These are phyloP conservation scores for Phytopythium aichiense DNA, from an alignment of 352 stramenopile genomes.

Conservation along the genomic window DNA sequence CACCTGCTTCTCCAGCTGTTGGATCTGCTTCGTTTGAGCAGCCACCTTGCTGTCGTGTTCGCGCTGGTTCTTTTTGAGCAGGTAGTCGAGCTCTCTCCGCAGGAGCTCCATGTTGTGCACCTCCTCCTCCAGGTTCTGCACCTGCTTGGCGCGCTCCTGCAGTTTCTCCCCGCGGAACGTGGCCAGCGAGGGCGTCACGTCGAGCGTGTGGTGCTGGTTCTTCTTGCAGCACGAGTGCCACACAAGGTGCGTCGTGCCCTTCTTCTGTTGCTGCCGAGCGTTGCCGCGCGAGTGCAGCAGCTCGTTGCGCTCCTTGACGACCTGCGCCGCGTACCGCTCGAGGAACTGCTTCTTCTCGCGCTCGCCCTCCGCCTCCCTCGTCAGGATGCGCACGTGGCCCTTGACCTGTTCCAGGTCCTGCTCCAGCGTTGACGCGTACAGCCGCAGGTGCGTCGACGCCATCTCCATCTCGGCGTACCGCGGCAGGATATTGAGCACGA, in stretches of 20 bases:
- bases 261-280: slow-evolving; percentile 33
- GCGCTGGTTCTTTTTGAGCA: slow-evolving; percentile 69
- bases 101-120: slow-evolving; percentile 57
- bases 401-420: slow-evolving; percentile 76
- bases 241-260: slow-evolving; percentile 42
- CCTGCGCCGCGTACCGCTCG: slow-evolving; percentile 71
- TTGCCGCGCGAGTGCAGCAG: slow-evolving; percentile 56
- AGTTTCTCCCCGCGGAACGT: slow-evolving; percentile 74
- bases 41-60: slow-evolving; percentile 65
- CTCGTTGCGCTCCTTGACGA: slow-evolving; percentile 86
- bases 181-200: slow-evolving; percentile 68
- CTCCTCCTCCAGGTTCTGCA: slow-evolving; percentile 52
- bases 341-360: slow-evolving; percentile 79
- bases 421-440: slow-evolving; percentile 68
- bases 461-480: slow-evolving; percentile 86
- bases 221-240: slow-evolving; percentile 86
- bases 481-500: slow-evolving; percentile 70
- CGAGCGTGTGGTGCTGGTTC: slow-evolving; percentile 53
- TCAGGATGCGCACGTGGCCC: slow-evolving; percentile 50
- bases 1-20: slow-evolving; percentile 74
- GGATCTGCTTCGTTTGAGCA: slow-evolving; percentile 58
- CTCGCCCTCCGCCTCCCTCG: slow-evolving; percentile 41
- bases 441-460: slow-evolving; percentile 61
- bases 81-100: slow-evolving; percentile 53
- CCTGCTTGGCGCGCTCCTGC: slow-evolving; percentile 46